Percentiles rank a stretch among this genome's conserved stretches.
These are phyloP conservation scores for Ziziphus jujuba DNA, from an alignment of 306 rosid species.

Conservation along the genomic window DNA sequence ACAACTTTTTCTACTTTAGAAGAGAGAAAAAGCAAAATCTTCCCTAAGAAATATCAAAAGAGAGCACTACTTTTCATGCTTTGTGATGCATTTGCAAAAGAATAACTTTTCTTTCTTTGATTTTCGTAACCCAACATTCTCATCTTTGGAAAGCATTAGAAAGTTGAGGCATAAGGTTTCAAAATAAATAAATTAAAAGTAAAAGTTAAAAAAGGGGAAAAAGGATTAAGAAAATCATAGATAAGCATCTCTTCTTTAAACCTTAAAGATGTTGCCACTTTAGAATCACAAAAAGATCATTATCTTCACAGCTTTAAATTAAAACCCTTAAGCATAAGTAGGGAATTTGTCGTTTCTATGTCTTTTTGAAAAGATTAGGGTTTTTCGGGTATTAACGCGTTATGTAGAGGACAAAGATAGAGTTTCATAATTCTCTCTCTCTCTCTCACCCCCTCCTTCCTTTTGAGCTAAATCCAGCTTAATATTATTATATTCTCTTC, in stretches of 20 bases:
- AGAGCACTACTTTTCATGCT: conserved; percentile 91
- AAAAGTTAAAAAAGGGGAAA: conserved; percentile 20
- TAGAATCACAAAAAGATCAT: conserved; percentile 87
- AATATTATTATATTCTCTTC: conserved; percentile 30
- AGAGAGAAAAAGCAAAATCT: conserved; percentile 74
- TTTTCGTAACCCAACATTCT: conserved; percentile 87
- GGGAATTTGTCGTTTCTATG: conserved; percentile 75
- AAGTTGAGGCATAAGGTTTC: conserved; percentile 55
- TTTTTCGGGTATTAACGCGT: conserved; percentile 44
- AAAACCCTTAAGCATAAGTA: conserved; percentile 67
- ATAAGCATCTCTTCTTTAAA: conserved; percentile 74
- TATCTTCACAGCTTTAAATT: conserved; percentile 64
- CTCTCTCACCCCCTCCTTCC: conserved; percentile 26
- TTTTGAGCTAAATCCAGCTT: conserved; percentile 28
- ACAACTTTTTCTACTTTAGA: conserved; percentile 57
- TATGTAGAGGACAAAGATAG: conserved; percentile 40
- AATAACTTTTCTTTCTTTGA: conserved; percentile 76
- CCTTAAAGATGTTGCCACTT: conserved; percentile 79
- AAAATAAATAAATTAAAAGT: conserved; percentile 41
- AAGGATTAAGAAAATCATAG: conserved; percentile 49
- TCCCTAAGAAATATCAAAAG: conserved; percentile 78
- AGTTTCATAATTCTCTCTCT: conserved; percentile 31
- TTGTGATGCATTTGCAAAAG: conserved; percentile 65
- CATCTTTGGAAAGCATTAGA: conserved; percentile 67
- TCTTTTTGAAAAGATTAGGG: conserved; percentile 57